Evolutionary conservation across 805 yeast genomes (phyloP), one percentile per base, ranked within the genome.

Genomic region (Nakazawaea ishiwadae): DNA sequence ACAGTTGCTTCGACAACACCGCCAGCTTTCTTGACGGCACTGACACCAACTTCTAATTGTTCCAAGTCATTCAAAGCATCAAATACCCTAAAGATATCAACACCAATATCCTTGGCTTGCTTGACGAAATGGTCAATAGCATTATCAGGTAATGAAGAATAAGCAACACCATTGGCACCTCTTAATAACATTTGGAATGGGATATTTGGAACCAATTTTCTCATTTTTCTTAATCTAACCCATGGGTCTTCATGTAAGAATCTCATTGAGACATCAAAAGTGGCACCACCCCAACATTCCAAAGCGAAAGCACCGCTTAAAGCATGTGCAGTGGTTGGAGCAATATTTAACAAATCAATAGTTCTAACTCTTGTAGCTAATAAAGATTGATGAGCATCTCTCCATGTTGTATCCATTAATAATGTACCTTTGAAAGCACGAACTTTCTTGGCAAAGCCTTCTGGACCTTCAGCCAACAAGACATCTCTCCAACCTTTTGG

Each of bases 211-310:
- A 95, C 98, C 44, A 84, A 75, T 56, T 75, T 75, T 66, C 99
- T 80, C 65, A 93, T 72, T 65, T 79, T 76, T 64, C 96, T 79
- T 63, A 93, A 75, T 67, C 99, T 81, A 46, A 77, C 95, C 99
- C 99, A 93, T 51, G 99, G 99, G 63, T 90, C 97, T 73, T 93
- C 99, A 65, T 91, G 88, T 57, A 93, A 74, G 77, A 93, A 93
- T 67, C 99, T 81, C 98, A 93, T 90, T 42, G 96, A 84, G 42
- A 93, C 99, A 60, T 93, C 99, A 56, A 93, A 93, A 29, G 99
- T 93, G 42, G 99, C 99, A 68, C 99, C 99, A 69, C 99, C 99
- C 99, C 99, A 93, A 73, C 99, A 93, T 69, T 93, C 99, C 42
- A 93, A 71, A 15, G 99, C 93, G 63, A 89, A 93, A 3, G 96